Evolutionary conservation across 352 stramenopile species (phyloP).

Genomic region (Aphanomyces euteiches): DNA sequence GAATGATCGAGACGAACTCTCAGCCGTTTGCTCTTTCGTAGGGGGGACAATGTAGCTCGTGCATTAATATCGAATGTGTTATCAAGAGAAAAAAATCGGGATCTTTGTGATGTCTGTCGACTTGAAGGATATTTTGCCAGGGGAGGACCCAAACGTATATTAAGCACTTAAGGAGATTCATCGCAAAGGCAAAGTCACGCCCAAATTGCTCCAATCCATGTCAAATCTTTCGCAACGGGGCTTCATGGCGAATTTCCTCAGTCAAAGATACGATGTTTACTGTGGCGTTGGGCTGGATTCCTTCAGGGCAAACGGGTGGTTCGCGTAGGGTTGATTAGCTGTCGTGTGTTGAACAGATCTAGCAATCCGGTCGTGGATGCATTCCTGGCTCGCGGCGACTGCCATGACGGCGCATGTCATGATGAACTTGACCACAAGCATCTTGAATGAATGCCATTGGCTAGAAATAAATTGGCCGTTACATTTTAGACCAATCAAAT

Average conservation of each 20-base stretch:
- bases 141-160: no score
- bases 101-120: no score
- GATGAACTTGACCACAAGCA: background rate
- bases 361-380: background rate
- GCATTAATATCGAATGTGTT: no score
- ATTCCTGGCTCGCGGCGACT: background rate
- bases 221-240: no score
- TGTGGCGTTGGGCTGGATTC: background rate
- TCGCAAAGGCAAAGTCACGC: no score
- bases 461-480: background rate
- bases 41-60: no score
- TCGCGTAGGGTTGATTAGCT: background rate
- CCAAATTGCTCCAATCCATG: no score
- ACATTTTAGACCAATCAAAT: background rate
- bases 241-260: no score
- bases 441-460: background rate
- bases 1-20: no score
- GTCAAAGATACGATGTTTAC: background rate
- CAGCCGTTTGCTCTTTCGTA: no score
- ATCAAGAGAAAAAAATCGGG: background rate
- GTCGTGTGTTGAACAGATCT: background rate
- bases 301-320: background rate
- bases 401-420: background rate
- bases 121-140: no score
- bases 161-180: no score